Base-by-base conservation (phyloP, 2,329 filamentous ascomycete genomes). In the Aureobasidium sp. region DNA sequence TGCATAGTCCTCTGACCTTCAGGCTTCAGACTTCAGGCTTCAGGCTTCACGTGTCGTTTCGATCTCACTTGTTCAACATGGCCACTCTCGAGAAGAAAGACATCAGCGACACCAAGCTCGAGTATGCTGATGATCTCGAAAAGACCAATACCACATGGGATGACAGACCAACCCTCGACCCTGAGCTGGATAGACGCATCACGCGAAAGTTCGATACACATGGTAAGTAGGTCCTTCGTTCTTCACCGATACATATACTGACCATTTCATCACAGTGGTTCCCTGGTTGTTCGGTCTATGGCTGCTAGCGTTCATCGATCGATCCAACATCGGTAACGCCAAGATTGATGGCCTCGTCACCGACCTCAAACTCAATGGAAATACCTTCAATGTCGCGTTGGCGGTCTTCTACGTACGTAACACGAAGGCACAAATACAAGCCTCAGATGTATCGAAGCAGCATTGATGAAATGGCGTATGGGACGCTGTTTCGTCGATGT, bases 291-390 rank as follows among this genome's bases (percentile, higher is more conserved):
- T 79, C 49, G 69, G 71, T 10, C 70, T 79, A 15, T 79, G 76
- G 75, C 72, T 79, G 4, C 70, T 79, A n/a, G 75, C 77, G 7
- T 79, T 79, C 69, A 78, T 80, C 62, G 77, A 79, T 65, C 69
- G 76, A 27, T 68, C 67, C 59, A 75, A 75, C 60, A 72, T 74
- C 47, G 74, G 76, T 37, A 78, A 78, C 55, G 76, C 77, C 0
- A 72, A 73, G 39, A 75, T 78, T 55, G 74, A 75, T 25, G 75
- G 77, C 32, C 68, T 78, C 0, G 66, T 69, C 9, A 67, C 69
- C 1, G 74, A 77, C n/a, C 69, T 78, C 21, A 42, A 72, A 2
- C 72, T 78, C 15, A 69, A 69, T 16, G 72, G 41, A 10, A 15
- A 44, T 9, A 44, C 21, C 5, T 78, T 74, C 71, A 78, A 78